Percentiles rank a stretch among this genome's conserved stretches.
phyloP scores from a whole-genome alignment of 352 stramenopile species.

The Pilasporangium apinafurcum region DNA sequence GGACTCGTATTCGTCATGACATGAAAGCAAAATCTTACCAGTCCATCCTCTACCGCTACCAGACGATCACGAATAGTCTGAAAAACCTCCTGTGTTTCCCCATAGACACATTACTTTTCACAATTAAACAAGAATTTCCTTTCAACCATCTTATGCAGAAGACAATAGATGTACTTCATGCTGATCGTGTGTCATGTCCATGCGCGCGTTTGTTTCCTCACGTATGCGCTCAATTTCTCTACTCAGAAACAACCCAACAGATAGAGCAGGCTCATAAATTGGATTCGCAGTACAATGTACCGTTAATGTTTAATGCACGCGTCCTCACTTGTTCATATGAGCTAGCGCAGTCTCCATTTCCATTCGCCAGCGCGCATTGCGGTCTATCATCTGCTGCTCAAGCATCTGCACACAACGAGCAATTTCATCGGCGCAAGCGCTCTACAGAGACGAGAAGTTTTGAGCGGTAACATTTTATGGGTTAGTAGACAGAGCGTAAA shows the following conservation, averaged over 20 bases:
- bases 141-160: no score
- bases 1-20: not conserved
- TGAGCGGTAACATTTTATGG: not conserved
- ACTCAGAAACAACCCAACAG: not conserved
- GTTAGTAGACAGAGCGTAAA: not conserved
- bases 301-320: no score
- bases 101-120: not conserved
- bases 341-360: conserved; percentile 1
- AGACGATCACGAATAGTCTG: conserved; percentile 1
- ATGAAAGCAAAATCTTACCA: not conserved
- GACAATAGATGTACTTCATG: no score
- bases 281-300: no score
- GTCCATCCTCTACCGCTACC: not conserved
- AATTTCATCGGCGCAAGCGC: conserved; percentile 9
- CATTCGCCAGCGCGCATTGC: conserved; percentile 1
- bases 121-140: not conserved
- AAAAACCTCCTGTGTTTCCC: conserved; percentile 3
- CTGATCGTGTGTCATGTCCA: no score
- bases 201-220: conserved; percentile 3
- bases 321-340: not conserved
- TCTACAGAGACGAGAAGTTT: not conserved
- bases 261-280: no score
- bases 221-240: conserved; percentile 4
- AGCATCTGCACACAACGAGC: conserved; percentile 6
- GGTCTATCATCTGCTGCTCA: conserved; percentile 1